phyloP scores from a whole-genome alignment of 2,329 filamentous ascomycete species.

The Cytospora piceicola region DNA sequence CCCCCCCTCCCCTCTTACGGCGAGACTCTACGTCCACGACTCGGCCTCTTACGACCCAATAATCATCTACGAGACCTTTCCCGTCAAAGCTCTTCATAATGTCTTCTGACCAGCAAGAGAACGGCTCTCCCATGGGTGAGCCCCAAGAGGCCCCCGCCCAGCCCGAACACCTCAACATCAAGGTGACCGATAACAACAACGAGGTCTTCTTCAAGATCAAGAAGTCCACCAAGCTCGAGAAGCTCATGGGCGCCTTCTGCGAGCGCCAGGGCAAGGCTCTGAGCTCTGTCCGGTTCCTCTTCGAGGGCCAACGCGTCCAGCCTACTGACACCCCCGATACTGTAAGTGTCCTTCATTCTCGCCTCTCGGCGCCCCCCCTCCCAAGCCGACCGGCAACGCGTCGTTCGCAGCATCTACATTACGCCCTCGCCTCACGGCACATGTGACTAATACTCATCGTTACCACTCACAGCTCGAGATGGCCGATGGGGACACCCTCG shows the following conservation, averaged over 20 bases:
- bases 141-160: slow-evolving; percentile 48
- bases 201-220: slow-evolving; percentile 99
- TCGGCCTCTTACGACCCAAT: background rate
- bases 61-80: background rate
- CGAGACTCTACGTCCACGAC: background rate
- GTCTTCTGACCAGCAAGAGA: slow-evolving; percentile 59
- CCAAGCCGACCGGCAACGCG: background rate
- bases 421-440: background rate
- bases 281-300: slow-evolving; percentile 87
- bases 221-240: slow-evolving; percentile 91
- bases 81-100: slow-evolving; percentile 22
- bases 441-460: background rate
- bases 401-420: background rate
- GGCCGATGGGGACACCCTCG: slow-evolving; percentile 92
- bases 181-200: slow-evolving; percentile 99
- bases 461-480: slow-evolving; percentile 76
- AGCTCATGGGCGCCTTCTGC: slow-evolving; percentile 98
- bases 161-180: slow-evolving; percentile 94
- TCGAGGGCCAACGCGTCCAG: slow-evolving; percentile 93
- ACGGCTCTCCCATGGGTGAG: slow-evolving; percentile 50
- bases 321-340: slow-evolving; percentile 87
- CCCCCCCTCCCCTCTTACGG: background rate
- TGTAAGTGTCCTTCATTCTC: slow-evolving; percentile 57
- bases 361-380: too few species aligned
- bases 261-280: slow-evolving; percentile 90